phyloP scores from a whole-genome alignment of 1,284 basidiomycete genomes.

The Ustilago shanxiensis region DNA sequence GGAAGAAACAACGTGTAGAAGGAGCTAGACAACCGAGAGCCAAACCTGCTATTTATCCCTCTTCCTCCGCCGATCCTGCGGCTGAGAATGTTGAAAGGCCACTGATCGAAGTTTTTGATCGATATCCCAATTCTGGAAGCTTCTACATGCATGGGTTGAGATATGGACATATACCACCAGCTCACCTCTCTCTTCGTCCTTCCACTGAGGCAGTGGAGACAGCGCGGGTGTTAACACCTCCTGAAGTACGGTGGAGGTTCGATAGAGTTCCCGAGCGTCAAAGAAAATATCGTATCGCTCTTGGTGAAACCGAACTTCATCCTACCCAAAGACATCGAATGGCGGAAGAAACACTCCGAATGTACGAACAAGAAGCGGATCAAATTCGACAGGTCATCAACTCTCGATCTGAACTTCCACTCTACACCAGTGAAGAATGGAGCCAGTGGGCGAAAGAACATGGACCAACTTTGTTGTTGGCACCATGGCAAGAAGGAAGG shows the following conservation, averaged over 20 bases:
- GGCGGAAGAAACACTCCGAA: conserved; percentile 3
- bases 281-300: neutral
- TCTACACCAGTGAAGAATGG: conserved; percentile 29
- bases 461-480: neutral
- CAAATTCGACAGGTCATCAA: conserved; percentile 8
- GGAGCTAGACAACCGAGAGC: no score
- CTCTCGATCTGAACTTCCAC: neutral
- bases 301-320: neutral
- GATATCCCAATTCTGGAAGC: neutral
- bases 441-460: neutral
- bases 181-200: neutral
- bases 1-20: no score
- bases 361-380: conserved; percentile 15
- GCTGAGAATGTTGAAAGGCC: neutral
- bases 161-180: neutral
- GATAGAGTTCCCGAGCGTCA: neutral
- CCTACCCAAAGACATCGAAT: no score
- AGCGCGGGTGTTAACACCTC: neutral
- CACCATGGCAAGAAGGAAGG: neutral
- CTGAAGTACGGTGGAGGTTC: neutral
- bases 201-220: no score
- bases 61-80: no score
- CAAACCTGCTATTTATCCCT: no score
- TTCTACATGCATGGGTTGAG: neutral
- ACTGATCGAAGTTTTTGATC: neutral